Base-by-base conservation (phyloP, 176 grass and related monocot genomes). In the Triticum dicoccoides region DNA sequence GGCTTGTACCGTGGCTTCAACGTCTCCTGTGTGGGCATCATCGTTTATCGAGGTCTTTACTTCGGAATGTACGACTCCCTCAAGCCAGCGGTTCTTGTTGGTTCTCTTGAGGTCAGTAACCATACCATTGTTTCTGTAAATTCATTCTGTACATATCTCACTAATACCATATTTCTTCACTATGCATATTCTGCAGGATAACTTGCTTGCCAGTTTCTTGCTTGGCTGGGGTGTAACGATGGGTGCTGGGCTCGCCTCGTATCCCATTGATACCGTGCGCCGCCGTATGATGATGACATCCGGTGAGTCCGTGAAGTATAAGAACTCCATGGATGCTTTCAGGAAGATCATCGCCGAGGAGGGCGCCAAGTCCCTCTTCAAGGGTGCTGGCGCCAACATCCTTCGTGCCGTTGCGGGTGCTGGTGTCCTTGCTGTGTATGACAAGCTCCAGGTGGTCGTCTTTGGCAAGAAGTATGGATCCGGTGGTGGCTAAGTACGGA, bases 211-310 rank as follows among this genome's bases (percentile, higher is more conserved):
- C 0, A 95, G 93, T 49, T 98, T 98, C 4, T 82, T 78, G 0
- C 84, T 98, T 23, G 96, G 93, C 78, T 98, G 93, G 93, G 59
- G 95, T 38, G 91, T 98, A 61, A 98, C 96, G 34, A 98, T 88
- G 0, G 96, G 96, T 44, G 96, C 96, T 9, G 96, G 96, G 67
- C 91, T 98, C 33, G 96, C 96, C 23, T 98, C 96, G 4, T 98
- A 98, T 83, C 96, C 96, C 21, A 89, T 95, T 33, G 96, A 98
- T 61, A 98, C 96, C 0, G 93, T 98, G 82, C 93, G 96, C 45
- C 95, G 96, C 91, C 84, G 96, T 56, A 98, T 98, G 96, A 98
- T 98, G 96, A 98, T 98, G 96, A 98, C 96, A 5, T 98, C 96
- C 14, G 96, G 96, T 56, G 96, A 95, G 47, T 90, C 91, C 1